Evolutionary conservation across 2,329 filamentous ascomycete genomes (phyloP), one percentile per base, ranked within the genome.

Genomic region (Arthrobotrys entomopaga): DNA sequence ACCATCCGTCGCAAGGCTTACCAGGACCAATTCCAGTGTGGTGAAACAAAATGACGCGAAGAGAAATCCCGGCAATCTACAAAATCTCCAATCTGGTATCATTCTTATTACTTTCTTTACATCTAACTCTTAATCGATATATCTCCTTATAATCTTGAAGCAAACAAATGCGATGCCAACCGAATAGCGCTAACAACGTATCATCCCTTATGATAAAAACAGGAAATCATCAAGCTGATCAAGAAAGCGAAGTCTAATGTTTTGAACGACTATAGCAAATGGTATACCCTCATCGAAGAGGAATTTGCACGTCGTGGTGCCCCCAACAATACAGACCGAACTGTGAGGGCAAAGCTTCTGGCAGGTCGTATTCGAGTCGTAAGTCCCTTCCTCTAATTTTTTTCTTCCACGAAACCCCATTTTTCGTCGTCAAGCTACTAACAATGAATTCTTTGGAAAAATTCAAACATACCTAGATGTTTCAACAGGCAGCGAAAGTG

Each of bases 151-250:
- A 29, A 48, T 15, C 22, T 22, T 50, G 3, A 19, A 50, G n/a
- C n/a, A 22, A 46, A 19, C 46, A 50, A 48, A 50, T 19, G 13
- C 16, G 13, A 22, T 50, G 11, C 46, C 20, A 50, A 19, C 46
- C 16, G 46, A 13, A 50, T 16, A 48, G n/a, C n/a, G 22, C 54
- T 34, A 19, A n/a, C 16, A 46, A 1, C 11, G 11, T 13, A 46
- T 13, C 42, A 13, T 46, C n/a, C 15, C n/a, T n/a, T n/a, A n/a
- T n/a, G 42, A 46, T 4, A 13, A 46, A n/a, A 46, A n/a, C 42
- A 70, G 50, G 57, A 70, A 34, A 70, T 70, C 24, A 22, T 70
- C 65, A 43, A 50, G 8, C 20, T 69, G 22, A 61, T 69, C 8
- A 34, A 59, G 8, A 42, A 48, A 29, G 54, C 56, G 16, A 49